Conservation (phyloP, 139 green algal genomes). For the Nannochloris sp. region DNA sequence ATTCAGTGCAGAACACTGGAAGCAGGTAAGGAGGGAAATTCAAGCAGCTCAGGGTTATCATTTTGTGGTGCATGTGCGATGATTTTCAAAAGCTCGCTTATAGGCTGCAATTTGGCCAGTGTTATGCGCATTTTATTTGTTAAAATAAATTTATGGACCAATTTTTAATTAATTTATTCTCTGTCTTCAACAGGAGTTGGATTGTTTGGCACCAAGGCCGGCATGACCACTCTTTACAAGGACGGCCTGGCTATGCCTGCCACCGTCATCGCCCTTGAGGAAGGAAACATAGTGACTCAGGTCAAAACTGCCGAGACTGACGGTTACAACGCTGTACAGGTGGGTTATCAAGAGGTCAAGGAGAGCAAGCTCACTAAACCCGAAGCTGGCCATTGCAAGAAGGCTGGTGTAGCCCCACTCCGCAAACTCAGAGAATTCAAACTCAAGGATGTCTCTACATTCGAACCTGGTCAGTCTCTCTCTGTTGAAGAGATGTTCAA, state of each 20-base stretch:
- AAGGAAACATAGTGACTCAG: slow-evolving; percentile 88
- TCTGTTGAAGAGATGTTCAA: slow-evolving; percentile 83
- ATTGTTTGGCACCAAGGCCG: slow-evolving; percentile 86
- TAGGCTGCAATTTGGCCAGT: too few species aligned
- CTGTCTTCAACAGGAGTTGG: slow-evolving; percentile 6
- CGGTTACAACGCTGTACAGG: slow-evolving; percentile 90
- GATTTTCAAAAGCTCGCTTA: too few species aligned
- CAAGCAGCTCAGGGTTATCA: not conserved
- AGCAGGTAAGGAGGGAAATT: not conserved
- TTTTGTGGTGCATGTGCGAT: too few species aligned
- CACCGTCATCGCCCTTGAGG: slow-evolving; percentile 87
- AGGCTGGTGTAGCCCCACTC: slow-evolving; percentile 70
- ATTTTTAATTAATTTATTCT: too few species aligned
- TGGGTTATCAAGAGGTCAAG: slow-evolving; percentile 65
- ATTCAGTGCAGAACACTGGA: not conserved
- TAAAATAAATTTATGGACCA: not conserved
- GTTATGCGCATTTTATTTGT: too few species aligned
- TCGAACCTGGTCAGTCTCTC: slow-evolving; percentile 75
- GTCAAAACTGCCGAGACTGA: slow-evolving; percentile 89
- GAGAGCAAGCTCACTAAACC: slow-evolving; percentile 87
- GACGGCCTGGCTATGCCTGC: slow-evolving; percentile 75
- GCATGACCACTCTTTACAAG: slow-evolving; percentile 83
- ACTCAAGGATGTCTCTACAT: slow-evolving; percentile 57
- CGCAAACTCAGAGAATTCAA: slow-evolving; percentile 88
- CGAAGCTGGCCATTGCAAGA: slow-evolving; percentile 87